Percentiles rank a stretch among this genome's conserved stretches.
These are phyloP conservation scores for Picea sitchensis DNA, from an alignment of 75 land plant genomes.

Conservation along the genomic window DNA sequence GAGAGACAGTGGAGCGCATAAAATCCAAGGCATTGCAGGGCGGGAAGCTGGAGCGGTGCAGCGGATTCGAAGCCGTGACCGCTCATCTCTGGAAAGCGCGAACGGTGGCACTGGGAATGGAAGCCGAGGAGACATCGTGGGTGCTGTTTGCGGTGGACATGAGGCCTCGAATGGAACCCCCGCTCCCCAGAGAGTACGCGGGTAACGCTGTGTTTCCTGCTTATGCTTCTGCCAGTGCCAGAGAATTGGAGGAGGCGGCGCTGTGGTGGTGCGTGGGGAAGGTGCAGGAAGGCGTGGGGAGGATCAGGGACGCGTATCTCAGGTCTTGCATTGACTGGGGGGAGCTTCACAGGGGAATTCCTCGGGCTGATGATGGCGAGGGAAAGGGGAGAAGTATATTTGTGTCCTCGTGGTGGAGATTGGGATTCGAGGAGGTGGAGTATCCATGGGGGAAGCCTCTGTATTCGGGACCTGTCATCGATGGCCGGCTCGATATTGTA, in stretches of 20 bases:
- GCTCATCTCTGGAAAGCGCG: conserved; percentile 17
- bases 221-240: conserved; percentile 11
- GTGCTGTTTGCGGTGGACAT: conserved; percentile 30
- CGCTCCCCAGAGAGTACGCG: conserved; percentile 17
- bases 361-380: too few relatives aligned
- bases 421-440: background rate
- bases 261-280: conserved; percentile 18
- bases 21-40: background rate
- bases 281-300: conserved; percentile 22
- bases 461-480: background rate
- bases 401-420: conserved; percentile 1
- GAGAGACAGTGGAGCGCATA: background rate
- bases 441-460: background rate
- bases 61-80: conserved; percentile 8
- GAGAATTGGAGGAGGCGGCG: conserved; percentile 17
- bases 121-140: conserved; percentile 10
- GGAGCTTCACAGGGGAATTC: conserved; percentile 7
- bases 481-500: background rate
- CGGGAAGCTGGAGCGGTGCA: conserved; percentile 1
- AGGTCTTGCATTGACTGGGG: conserved; percentile 30
- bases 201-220: conserved; percentile 44
- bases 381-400: too few relatives aligned
- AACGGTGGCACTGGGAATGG: background rate
- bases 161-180: conserved; percentile 17
- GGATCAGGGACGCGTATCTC: conserved; percentile 30